Percentiles rank a stretch among this genome's conserved stretches.
Evolutionary conservation across 768 basidiomycete genomes (phyloP).

Genomic region (Mycena leptocephala): DNA sequence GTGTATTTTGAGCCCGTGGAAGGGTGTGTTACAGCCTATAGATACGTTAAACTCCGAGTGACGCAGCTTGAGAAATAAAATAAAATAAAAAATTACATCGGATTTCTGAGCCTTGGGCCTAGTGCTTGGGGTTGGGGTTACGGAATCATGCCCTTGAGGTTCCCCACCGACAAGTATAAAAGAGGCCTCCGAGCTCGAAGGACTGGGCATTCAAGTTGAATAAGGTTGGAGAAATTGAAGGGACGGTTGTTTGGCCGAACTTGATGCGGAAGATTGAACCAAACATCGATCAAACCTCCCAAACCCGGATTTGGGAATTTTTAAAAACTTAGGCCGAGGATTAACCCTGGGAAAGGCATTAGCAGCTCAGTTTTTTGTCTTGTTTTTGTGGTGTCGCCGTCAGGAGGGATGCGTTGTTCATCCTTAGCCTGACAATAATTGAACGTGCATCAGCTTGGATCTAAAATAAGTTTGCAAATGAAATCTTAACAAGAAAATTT

Average conservation of each 20-base stretch:
- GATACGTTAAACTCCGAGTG: constrained; percentile 1
- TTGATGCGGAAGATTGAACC: background rate
- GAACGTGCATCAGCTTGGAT: too few relatives aligned
- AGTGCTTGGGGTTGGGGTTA: background rate
- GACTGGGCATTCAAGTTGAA: constrained; percentile 36
- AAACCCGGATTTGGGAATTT: constrained; percentile 1
- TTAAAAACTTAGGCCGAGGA: background rate
- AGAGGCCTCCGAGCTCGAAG: constrained; percentile 61
- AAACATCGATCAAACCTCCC: constrained; percentile 11
- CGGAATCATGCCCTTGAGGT: background rate
- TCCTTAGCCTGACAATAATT: too few relatives aligned
- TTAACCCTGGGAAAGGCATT: too few relatives aligned
- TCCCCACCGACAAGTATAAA: constrained; percentile 63
- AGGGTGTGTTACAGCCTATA: constrained; percentile 56
- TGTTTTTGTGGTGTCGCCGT: too few relatives aligned
- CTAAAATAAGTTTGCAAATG: too few relatives aligned
- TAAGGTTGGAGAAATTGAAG: background rate
- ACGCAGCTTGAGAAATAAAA: background rate
- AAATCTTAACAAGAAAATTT: too few relatives aligned
- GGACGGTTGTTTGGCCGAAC: background rate
- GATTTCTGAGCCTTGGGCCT: background rate
- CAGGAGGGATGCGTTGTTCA: too few relatives aligned
- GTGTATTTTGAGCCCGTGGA: constrained; percentile 60
- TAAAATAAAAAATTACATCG: background rate
- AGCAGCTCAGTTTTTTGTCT: too few relatives aligned